Percentiles rank a stretch among this genome's conserved stretches.
Evolutionary conservation across 768 basidiomycete species (phyloP).

Genomic region (Stropharia rugosoannulata): DNA sequence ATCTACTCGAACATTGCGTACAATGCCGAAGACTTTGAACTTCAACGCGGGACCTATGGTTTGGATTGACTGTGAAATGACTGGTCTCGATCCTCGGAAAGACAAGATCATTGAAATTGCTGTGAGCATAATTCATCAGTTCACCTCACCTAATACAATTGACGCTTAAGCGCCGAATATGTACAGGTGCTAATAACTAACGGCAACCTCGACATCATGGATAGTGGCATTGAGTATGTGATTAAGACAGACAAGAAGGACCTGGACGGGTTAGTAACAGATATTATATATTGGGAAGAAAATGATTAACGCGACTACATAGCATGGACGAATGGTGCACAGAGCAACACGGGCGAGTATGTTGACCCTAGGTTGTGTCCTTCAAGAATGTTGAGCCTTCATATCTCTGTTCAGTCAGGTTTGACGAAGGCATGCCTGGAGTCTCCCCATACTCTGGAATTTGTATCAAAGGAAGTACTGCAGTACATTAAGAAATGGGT

Average conservation of each 20-base stretch:
- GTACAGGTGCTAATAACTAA: constrained; percentile 82
- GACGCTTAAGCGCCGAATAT: background rate
- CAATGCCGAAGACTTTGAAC: constrained; percentile 19
- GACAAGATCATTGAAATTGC: constrained; percentile 84
- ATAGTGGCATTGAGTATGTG: constrained; percentile 77
- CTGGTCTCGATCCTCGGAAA: constrained; percentile 63
- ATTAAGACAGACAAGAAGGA: constrained; percentile 68
- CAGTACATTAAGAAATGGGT: constrained; percentile 86
- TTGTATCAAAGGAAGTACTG: constrained; percentile 61
- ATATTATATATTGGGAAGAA: background rate
- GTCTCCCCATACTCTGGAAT: constrained; percentile 62
- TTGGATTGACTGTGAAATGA: constrained; percentile 91
- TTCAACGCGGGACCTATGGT: constrained; percentile 67
- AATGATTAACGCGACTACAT: background rate
- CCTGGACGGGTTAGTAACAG: constrained; percentile 59
- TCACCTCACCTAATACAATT: background rate
- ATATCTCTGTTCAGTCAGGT: constrained; percentile 57
- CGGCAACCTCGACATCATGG: constrained; percentile 77
- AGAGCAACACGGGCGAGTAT: constrained; percentile 73
- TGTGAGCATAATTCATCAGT: constrained; percentile 31
- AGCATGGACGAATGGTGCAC: constrained; percentile 93
- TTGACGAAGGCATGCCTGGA: constrained; percentile 76
- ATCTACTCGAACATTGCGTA: background rate
- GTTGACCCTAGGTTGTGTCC: constrained; percentile 16
- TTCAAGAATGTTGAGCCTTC: background rate